These are phyloP conservation scores for Leishmania mexicana DNA, from an alignment of 208 protist species.

Conservation along the genomic window DNA sequence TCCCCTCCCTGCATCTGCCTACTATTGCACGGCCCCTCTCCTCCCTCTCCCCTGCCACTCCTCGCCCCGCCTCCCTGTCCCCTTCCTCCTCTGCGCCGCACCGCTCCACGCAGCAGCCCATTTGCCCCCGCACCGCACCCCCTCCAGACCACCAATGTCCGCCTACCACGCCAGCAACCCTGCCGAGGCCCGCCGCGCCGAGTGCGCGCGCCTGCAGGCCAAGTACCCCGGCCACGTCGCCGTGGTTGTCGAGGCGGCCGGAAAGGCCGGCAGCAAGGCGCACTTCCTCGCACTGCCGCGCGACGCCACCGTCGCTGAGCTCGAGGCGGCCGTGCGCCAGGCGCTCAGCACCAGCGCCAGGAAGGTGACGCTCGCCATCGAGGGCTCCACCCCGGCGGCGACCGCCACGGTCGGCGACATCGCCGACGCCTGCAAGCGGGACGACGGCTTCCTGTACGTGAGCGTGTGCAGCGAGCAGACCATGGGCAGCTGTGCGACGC, in stretches of 20 bases:
- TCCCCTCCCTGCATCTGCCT: neutral
- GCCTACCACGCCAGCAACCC: constrained; percentile 9
- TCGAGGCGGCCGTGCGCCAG: constrained; percentile 18
- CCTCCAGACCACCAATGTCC: constrained; percentile 3
- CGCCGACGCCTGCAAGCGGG: constrained; percentile 10
- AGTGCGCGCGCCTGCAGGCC: constrained; percentile 27
- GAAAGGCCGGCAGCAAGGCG: neutral
- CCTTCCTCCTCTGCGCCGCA: too few species aligned
- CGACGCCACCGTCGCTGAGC: constrained; percentile 22
- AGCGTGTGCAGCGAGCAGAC: constrained; percentile 4
- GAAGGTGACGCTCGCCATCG: constrained; percentile 28
- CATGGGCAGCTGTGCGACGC: neutral
- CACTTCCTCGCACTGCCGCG: constrained; percentile 19
- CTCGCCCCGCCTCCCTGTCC: neutral
- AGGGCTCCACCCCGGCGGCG: constrained; percentile 27
- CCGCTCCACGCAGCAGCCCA: neutral
- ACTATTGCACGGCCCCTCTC: neutral
- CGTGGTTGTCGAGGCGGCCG: constrained; percentile 20
- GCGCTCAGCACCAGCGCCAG: constrained; percentile 1
- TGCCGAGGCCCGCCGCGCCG: constrained; percentile 7
- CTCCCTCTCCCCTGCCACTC: neutral
- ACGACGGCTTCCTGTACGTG: constrained; percentile 28
- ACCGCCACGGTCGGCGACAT: constrained; percentile 18
- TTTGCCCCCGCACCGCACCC: neutral
- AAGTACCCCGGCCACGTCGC: constrained; percentile 23